Evolutionary conservation across 140 eudicot genomes (phyloP), one percentile per base, ranked within the genome.

Genomic region (Erigeron philadelphicus): DNA sequence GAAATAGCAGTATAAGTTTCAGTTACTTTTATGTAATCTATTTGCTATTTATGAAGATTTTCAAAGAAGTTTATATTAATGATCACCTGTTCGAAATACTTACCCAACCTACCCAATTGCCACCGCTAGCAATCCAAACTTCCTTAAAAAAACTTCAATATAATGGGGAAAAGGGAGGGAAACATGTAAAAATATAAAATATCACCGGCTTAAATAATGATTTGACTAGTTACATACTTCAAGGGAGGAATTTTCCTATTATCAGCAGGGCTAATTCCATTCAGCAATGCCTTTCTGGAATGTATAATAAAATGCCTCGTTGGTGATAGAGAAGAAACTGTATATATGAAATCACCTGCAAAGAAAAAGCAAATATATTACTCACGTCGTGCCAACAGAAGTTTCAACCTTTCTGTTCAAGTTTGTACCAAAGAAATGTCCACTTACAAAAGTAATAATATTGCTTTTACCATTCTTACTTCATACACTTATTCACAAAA

Each of bases 181-280:
- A 48, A 48, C 21, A 63, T 45, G 40, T 40, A 46, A 48, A 53
- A 8, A 73, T 67, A 9, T 18, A 46, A 56, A 71, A 60, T 63
- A 70, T 67, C 65, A 19, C 59, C 42, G 75, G 75, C 70, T 64
- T 6, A 35, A 47, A 75, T 42, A 21, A 49, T 42, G 35, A 66
- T 69, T 43, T 43, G 38, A 40, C 35, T 13, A 57, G 70, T 38
- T 50, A 77, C 92, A 46, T 88, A 93, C 98, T 86, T 93, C 68
- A 93, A 81, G 49, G 96, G 93, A 68, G 98, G 96, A 78, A 93
- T 89, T 76, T 72, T 82, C 72, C 98, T 83, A 75, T 93, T 93
- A 68, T 88, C 96, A 31, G 89, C 88, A 64, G 98, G 98, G 82
- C 96, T 93, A 68, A 93, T 83, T 81, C 98, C 98, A 79, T 93